Base-by-base conservation (phyloP, 176 grass and related monocot genomes). In the Oryza brachyantha region DNA sequence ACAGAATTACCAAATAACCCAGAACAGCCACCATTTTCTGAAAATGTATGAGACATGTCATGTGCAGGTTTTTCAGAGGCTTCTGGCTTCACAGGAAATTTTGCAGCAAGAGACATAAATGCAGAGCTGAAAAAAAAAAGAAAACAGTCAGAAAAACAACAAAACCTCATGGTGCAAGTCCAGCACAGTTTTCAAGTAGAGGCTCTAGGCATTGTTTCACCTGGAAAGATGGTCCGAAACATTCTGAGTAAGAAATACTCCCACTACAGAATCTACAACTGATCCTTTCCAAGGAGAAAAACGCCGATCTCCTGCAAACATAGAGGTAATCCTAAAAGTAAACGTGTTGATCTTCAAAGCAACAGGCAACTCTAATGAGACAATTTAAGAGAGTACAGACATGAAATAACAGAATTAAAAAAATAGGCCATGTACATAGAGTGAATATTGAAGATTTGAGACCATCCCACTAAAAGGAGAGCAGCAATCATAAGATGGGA, bases 211-310 rank as follows among this genome's bases (percentile, higher is more conserved):
- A 80, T 66, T 55, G 74, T 75, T 45, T 71, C 79, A 94, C 92
- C 92, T 94, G 54, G 92, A 95, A 82, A 95, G 92, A 95, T 95
- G 92, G 84, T 95, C 92, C 14, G 89, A 89, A 77, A 95, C 92
- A 79, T 95, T 95, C 78, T 95, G 92, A 35, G 89, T 95, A 76
- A 95, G 92, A 80, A 95, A 95, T 37, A 95, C 92, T 11, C 92
- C 92, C 28, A 95, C 92, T 13, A 95, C 89, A 31, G 92, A 95
- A 73, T 91, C 89, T 29, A 95, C 89, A 81, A 95, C 89, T 13
- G 92, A 95, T 74, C 92, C 92, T 87, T 91, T 91, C 92, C 92
- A 95, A 46, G 80, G 84, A 58, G 92, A 89, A 58, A 91, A 95
- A 61, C 92, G 80, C 16, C 92, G 64, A 85, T 91, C 89, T 16